Evolutionary conservation across 2,329 filamentous ascomycete genomes (phyloP).

Genomic region (Calonectria henricotiae): DNA sequence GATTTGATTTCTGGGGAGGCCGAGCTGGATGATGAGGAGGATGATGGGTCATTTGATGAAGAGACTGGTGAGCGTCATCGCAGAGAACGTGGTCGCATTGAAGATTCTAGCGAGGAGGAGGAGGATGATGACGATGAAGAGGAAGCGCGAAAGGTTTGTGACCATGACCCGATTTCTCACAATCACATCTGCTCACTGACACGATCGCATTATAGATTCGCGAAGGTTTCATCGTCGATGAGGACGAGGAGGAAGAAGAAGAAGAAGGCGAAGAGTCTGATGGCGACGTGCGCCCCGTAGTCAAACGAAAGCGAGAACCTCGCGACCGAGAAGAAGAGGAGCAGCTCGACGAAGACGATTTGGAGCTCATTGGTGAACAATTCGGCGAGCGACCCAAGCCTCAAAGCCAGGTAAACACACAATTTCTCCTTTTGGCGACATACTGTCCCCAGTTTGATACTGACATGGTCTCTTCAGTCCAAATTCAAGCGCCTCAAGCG

Average conservation of each 20-base stretch:
- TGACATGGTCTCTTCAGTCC: conserved; percentile 68
- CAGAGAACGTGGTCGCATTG: conserved; percentile 64
- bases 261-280: conserved; percentile 76
- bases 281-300: conserved; percentile 67
- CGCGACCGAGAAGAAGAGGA: conserved; percentile 87
- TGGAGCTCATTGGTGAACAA: conserved; percentile 93
- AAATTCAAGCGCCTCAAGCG: conserved; percentile 98
- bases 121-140: conserved; percentile 94
- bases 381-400: conserved; percentile 76
- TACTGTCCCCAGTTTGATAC: not conserved
- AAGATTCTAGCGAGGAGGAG: conserved; percentile 93
- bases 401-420: conserved; percentile 77
- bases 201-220: conserved; percentile 74
- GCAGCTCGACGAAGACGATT: conserved; percentile 93
- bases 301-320: conserved; percentile 83
- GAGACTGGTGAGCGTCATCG: conserved; percentile 75
- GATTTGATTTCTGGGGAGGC: conserved; percentile 90
- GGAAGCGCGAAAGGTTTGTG: conserved; percentile 80
- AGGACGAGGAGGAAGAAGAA: conserved; percentile 81
- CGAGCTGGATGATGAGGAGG: conserved; percentile 87
- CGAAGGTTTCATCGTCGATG: conserved; percentile 96
- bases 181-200: conserved; percentile 27
- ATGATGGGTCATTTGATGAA: conserved; percentile 87
- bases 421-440: not conserved
- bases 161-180: conserved; percentile 18